Conservation (phyloP, 495 filamentous ascomycete species). For the Echria macrotheca region DNA sequence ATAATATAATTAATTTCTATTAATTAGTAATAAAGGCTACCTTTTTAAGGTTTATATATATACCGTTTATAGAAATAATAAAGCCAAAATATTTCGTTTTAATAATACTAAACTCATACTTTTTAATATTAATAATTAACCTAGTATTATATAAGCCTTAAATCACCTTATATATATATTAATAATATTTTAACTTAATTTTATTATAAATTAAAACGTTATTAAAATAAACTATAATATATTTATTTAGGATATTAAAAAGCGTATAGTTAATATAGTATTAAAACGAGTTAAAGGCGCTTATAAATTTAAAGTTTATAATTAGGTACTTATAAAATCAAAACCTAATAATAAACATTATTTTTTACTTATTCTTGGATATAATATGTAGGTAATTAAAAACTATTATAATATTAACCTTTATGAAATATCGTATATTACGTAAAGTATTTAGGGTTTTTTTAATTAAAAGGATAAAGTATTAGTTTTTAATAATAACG, state of each 20-base stretch:
- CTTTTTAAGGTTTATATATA: not conserved
- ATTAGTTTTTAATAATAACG: too few species aligned
- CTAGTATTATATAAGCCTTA: not conserved
- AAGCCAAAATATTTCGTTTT: not conserved
- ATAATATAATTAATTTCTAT: not conserved
- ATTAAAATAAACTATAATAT: not conserved
- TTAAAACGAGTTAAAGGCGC: not conserved
- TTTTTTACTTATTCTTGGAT: not conserved
- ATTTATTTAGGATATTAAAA: not conserved
- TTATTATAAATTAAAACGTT: not conserved
- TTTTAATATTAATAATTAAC: not conserved
- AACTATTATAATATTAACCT: not conserved
- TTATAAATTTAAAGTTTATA: not conserved
- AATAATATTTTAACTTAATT: not conserved
- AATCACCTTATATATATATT: not conserved
- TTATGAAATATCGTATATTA: too few species aligned
- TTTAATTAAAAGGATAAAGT: not conserved
- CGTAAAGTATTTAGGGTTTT: not conserved
- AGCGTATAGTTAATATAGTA: slow-evolving; percentile 3
- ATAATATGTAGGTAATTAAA: not conserved
- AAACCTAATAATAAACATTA: not conserved
- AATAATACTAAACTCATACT: not conserved
- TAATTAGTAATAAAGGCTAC: not conserved
- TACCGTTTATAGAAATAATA: not conserved
- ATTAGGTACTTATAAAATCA: not conserved